Conservation (phyloP, 23 red algal species). For the Cyanidioschyzon merolae region DNA sequence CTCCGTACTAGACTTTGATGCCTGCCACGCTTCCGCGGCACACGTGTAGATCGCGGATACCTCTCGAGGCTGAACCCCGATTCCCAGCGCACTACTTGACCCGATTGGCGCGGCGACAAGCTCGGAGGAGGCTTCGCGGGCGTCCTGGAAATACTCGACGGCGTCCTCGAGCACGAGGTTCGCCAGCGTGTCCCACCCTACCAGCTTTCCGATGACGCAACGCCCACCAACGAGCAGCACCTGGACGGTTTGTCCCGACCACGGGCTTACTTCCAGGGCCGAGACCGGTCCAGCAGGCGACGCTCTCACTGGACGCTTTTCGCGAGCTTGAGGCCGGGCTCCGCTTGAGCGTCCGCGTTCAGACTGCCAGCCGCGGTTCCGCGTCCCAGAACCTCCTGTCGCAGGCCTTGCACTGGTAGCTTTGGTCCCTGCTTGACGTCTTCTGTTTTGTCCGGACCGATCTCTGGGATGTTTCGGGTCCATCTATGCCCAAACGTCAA, state of each 20-base stretch:
- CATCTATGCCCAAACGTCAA: too few species aligned
- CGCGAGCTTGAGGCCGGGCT: not conserved
- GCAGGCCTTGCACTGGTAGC: too few species aligned
- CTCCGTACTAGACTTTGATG: too few species aligned
- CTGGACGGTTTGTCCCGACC: not conserved
- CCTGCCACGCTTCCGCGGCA: not conserved
- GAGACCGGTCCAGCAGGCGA: not conserved
- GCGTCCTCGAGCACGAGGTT: slow-evolving; percentile 94
- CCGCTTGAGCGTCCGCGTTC: too few species aligned
- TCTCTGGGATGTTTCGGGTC: too few species aligned
- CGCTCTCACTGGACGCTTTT: not conserved
- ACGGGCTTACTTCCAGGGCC: not conserved
- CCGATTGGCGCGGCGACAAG: too few species aligned
- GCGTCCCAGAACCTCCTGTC: too few species aligned
- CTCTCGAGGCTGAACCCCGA: not conserved
- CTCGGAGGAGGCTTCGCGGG: not conserved
- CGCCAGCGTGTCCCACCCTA: slow-evolving; percentile 85
- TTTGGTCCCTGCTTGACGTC: too few species aligned
- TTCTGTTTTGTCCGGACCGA: too few species aligned
- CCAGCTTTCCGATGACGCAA: slow-evolving; percentile 35
- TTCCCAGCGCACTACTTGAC: not conserved
- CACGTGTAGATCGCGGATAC: not conserved
- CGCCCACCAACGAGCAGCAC: not conserved
- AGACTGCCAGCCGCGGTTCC: too few species aligned
- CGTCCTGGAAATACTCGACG: slow-evolving; percentile 33